These are phyloP conservation scores for Tolypocladium ovalisporum DNA, from an alignment of 2,329 filamentous ascomycete genomes.

Conservation along the genomic window DNA sequence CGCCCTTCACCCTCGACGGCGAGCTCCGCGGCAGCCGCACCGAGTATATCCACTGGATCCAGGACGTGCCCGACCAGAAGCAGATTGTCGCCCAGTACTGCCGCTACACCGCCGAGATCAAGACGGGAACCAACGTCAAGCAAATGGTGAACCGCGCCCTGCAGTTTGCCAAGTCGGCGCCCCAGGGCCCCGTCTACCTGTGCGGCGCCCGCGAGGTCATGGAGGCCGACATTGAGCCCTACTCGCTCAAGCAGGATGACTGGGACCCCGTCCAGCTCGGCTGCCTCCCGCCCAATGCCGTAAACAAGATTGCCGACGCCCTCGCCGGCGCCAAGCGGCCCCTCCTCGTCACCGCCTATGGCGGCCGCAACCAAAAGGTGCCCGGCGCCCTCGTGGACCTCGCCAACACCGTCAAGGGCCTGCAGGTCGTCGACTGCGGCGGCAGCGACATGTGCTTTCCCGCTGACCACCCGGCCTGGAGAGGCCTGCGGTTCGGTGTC, in stretches of 20 bases:
- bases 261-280: slow-evolving; percentile 65
- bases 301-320: slow-evolving; percentile 49
- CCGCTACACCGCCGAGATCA: slow-evolving; percentile 72
- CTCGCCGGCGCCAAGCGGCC: slow-evolving; percentile 55
- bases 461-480: slow-evolving; percentile 53
- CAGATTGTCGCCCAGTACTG: slow-evolving; percentile 78
- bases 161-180: slow-evolving; percentile 69
- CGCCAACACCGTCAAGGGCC: slow-evolving; percentile 54
- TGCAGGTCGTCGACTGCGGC: slow-evolving; percentile 65
- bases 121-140: slow-evolving; percentile 75
- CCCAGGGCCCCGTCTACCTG: slow-evolving; percentile 71
- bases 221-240: slow-evolving; percentile 72
- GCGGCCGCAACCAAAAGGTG: slow-evolving; percentile 55
- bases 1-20: slow-evolving; percentile 66
- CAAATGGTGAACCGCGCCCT: slow-evolving; percentile 80
- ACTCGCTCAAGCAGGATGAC: slow-evolving; percentile 53
- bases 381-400: slow-evolving; percentile 54
- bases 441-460: slow-evolving; percentile 78
- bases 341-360: slow-evolving; percentile 60
- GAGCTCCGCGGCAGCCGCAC: slow-evolving; percentile 68
- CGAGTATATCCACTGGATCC: slow-evolving; percentile 81
- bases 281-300: slow-evolving; percentile 40
- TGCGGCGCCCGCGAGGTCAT: slow-evolving; percentile 71
- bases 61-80: slow-evolving; percentile 74
- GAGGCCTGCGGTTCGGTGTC: slow-evolving; percentile 63